Percentiles rank a stretch among this genome's conserved stretches.
These are phyloP conservation scores for Amanita molliuscula DNA, from an alignment of 768 basidiomycete species.

Conservation along the genomic window DNA sequence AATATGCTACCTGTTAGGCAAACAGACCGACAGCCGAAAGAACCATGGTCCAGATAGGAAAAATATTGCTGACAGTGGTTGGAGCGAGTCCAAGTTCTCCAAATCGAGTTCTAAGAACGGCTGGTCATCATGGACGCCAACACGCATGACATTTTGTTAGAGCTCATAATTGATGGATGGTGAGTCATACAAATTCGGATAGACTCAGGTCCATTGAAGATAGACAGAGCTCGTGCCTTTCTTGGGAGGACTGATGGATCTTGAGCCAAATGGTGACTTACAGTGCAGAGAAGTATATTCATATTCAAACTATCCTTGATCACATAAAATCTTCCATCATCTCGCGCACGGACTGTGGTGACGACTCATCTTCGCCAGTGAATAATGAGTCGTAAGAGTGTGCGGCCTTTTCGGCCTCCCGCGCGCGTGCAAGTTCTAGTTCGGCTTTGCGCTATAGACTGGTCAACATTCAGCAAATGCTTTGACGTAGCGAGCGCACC, in stretches of 20 bases:
- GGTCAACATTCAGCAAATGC: background rate
- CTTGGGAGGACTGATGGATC: background rate
- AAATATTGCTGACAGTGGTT: background rate
- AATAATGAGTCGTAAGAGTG: conserved; percentile 81
- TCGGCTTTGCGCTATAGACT: conserved; percentile 65
- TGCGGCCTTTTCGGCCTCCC: conserved; percentile 83
- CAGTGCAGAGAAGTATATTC: background rate
- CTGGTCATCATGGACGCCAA: conserved; percentile 16
- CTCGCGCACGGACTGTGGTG: conserved; percentile 52
- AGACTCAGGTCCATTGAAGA: background rate
- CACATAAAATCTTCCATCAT: conserved; percentile 89
- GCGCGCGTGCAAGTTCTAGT: conserved; percentile 54
- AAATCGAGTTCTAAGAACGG: conserved; percentile 11
- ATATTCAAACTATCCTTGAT: conserved; percentile 10
- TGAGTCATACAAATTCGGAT: background rate
- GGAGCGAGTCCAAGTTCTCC: conserved; percentile 13
- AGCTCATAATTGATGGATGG: background rate
- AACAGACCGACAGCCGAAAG: background rate
- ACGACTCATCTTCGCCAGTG: conserved; percentile 48
- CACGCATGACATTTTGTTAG: conserved; percentile 11
- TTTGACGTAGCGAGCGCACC: conserved; percentile 27
- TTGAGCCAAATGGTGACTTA: background rate
- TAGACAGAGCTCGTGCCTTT: too few relatives aligned
- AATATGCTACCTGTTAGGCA: background rate
- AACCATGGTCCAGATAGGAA: background rate